Conservation (phyloP, 345 rosid genomes). For the Rhizophora mangle region DNA sequence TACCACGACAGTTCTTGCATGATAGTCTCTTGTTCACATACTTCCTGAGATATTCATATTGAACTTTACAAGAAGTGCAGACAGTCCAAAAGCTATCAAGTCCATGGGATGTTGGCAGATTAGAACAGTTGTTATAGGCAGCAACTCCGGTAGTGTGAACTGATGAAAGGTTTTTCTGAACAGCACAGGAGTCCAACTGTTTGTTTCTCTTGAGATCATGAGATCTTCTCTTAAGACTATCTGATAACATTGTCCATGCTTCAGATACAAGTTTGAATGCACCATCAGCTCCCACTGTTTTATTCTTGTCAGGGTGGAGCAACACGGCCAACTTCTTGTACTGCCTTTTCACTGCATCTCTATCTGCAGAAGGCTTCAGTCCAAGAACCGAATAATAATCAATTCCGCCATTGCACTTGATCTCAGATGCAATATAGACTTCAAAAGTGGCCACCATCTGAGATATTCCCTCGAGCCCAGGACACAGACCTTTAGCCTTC, state of each 20-base stretch:
- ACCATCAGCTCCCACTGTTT: slow-evolving; percentile 91
- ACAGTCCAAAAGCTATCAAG: slow-evolving; percentile 98
- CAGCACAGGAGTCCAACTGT: slow-evolving; percentile 32
- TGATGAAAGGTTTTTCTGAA: slow-evolving; percentile 42
- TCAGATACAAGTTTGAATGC: slow-evolving; percentile 93
- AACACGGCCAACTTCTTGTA: slow-evolving; percentile 85
- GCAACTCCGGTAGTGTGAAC: slow-evolving; percentile 45
- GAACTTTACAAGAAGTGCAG: slow-evolving; percentile 96
- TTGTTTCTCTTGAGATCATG: slow-evolving; percentile 51
- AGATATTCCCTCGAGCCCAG: slow-evolving; percentile 81
- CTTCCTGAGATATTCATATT: slow-evolving; percentile 94
- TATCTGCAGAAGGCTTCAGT: slow-evolving; percentile 83
- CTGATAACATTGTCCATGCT: slow-evolving; percentile 83
- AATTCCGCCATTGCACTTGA: slow-evolving; percentile 53
- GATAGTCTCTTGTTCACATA: slow-evolving; percentile 94
- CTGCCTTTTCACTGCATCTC: slow-evolving; percentile 82
- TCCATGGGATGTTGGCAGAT: slow-evolving; percentile 46
- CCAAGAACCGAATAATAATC: slow-evolving; percentile 90
- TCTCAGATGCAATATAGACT: slow-evolving; percentile 80
- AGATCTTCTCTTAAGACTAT: slow-evolving; percentile 60
- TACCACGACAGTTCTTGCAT: slow-evolving; percentile 97
- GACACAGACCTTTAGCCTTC: slow-evolving; percentile 70
- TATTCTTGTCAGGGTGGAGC: slow-evolving; percentile 96
- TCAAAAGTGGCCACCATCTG: slow-evolving; percentile 95
- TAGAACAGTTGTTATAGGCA: slow-evolving; percentile 46